Percentiles rank a stretch among this genome's conserved stretches.
These are phyloP conservation scores for Juncus inflexus DNA, from an alignment of 176 grass and related monocot genomes.

Conservation along the genomic window DNA sequence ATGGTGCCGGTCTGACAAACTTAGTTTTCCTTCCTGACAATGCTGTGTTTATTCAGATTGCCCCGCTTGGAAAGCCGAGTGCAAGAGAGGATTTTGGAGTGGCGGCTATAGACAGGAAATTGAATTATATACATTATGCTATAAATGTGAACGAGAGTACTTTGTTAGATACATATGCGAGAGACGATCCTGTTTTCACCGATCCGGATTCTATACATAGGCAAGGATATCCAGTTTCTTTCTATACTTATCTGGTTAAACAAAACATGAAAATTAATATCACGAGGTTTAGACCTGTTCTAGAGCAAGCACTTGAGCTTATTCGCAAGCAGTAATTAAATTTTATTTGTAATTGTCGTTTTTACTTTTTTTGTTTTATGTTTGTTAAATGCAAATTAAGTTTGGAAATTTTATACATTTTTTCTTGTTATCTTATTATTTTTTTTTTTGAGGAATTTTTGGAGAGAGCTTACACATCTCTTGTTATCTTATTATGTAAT, in stretches of 20 bases:
- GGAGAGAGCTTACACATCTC: no score
- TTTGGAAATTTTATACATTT: no score
- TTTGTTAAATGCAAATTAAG: no score
- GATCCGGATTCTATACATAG: conserved; percentile 51
- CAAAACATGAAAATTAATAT: conserved; percentile 50
- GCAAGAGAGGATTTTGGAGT: conserved; percentile 40
- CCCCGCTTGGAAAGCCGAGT: conserved; percentile 55
- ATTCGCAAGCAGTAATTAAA: conserved; percentile 17
- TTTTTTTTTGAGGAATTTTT: no score
- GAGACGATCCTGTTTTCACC: conserved; percentile 43
- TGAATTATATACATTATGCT: conserved; percentile 52
- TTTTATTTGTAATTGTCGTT: no score
- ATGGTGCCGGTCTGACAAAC: conserved; percentile 67
- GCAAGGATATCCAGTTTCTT: conserved; percentile 44
- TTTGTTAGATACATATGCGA: conserved; percentile 41
- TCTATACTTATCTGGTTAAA: conserved; percentile 52
- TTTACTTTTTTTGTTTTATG: no score
- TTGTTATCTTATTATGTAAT: no score
- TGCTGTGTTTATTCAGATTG: conserved; percentile 56
- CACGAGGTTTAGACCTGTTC: conserved; percentile 33
- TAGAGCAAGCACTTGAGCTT: conserved; percentile 30
- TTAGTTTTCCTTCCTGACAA: conserved; percentile 46
- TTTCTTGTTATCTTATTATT: no score
- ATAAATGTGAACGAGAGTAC: conserved; percentile 49
- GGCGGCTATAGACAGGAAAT: conserved; percentile 38